Base-by-base conservation (phyloP, 139 green algal species). In the Monoraphidium neglectum region DNA sequence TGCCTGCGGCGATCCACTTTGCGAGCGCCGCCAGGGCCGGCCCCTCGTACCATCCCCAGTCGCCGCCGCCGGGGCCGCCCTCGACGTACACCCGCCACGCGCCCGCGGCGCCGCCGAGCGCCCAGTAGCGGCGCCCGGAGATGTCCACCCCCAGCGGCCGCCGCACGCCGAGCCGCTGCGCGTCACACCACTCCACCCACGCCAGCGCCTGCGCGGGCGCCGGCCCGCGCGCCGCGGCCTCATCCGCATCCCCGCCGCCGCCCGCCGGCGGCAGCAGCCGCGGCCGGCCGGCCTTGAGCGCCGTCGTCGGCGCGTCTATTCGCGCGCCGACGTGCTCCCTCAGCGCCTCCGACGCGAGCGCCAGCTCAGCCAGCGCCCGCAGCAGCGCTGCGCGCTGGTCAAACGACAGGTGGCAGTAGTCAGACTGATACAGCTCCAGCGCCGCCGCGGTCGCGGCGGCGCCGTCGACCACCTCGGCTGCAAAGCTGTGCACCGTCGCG, bases 61-160 rank as follows among this genome's bases (percentile, higher is more conserved):
- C 43, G 8, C 12, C 43, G 43, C 43, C 43, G 43, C 8, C 43
- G 43, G 43, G 43, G 26, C 76, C 21, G 38, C 82, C 76, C 81
- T 96, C 89, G 32, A 93, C 86, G 72, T 86, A 96, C 36, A 97
- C 70, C 15, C 87, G 75, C 78, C 88, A 97, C 5, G 82, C 84
- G 38, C 82, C 90, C 4, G 91, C 77, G 35, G 36, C 56, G 28
- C 79, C 78, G 32, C 92, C 93, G 28, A 97, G 56, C n/a, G 84
- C 88, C 93, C 93, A 97, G 87, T 95, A 97, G 32, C 86, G 83
- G 32, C 91, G 83, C 1, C 86, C 56, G 8, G 82, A 76, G 26
- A 76, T 71, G 80, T 97, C 93, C 3, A 54, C 49, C 38, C 93
- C 93, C 56, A 97, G 70, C 0, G 85, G 77, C 47, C 83, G 82